phyloP scores from a whole-genome alignment of 2,329 filamentous ascomycete genomes.

The Colletotrichum costaricense region DNA sequence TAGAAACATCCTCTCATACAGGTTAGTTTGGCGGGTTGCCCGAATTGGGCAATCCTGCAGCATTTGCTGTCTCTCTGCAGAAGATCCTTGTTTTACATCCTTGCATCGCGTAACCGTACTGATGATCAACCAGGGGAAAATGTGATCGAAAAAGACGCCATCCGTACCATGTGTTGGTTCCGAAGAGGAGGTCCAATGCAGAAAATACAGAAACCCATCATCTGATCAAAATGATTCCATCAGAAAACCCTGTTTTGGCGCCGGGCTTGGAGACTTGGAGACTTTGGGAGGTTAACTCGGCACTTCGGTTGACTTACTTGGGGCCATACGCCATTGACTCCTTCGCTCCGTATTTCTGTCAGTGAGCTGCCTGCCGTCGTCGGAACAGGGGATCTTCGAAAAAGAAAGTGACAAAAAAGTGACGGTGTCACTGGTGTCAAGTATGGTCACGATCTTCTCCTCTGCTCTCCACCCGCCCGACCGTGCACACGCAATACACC shows the following conservation, averaged over 20 bases:
- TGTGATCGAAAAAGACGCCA: not conserved
- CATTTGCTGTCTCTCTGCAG: constrained; percentile 11
- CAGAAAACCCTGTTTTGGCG: constrained; percentile 30
- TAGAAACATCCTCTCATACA: not conserved
- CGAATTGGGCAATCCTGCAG: constrained; percentile 4
- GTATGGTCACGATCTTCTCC: constrained; percentile 7
- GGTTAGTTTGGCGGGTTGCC: not conserved
- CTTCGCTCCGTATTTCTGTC: not conserved
- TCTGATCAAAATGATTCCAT: constrained; percentile 31
- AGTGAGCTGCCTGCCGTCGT: not conserved
- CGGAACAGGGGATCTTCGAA: not conserved
- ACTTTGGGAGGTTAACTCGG: not conserved
- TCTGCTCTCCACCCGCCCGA: not conserved
- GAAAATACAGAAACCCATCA: constrained; percentile 17
- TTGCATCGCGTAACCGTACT: not conserved
- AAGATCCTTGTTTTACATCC: constrained; percentile 17
- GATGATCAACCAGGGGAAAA: constrained; percentile 9
- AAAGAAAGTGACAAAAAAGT: constrained; percentile 1
- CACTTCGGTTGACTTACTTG: constrained; percentile 14
- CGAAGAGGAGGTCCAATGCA: not conserved
- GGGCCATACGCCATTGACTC: not conserved
- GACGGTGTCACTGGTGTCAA: not conserved
- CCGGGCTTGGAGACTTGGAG: not conserved
- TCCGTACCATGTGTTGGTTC: constrained; percentile 6
- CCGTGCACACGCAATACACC: constrained; percentile 22